Evolutionary conservation across 257 asterid genomes (phyloP).

Genomic region (Plantago elongata): DNA sequence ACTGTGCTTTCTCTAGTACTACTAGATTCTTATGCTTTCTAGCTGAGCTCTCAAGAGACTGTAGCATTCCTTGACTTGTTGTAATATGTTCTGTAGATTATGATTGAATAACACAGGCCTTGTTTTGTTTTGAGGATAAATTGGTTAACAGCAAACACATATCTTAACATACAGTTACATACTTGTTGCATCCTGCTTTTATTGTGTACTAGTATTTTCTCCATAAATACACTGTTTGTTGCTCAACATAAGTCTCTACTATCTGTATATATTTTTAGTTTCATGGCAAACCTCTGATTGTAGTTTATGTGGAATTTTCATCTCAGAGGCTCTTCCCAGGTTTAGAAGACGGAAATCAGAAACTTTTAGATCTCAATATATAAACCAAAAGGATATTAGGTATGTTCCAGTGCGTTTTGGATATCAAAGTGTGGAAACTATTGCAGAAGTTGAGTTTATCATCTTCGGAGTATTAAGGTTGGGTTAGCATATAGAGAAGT

Average conservation of each 20-base stretch:
- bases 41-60: too few species aligned
- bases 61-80: too few species aligned
- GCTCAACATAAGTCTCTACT: background rate
- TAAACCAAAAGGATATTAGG: constrained; percentile 77
- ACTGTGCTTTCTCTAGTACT: too few species aligned
- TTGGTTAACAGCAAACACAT: too few species aligned
- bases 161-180: too few species aligned
- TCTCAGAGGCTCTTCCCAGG: constrained; percentile 57
- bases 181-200: background rate
- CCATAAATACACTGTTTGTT: background rate
- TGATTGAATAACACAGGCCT: too few species aligned
- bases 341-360: constrained; percentile 86
- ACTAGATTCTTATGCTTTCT: too few species aligned
- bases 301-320: constrained; percentile 15
- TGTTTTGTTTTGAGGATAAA: too few species aligned
- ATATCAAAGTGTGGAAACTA: constrained; percentile 1
- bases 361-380: constrained; percentile 86
- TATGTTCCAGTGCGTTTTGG: constrained; percentile 23
- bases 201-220: background rate
- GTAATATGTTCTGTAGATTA: too few species aligned
- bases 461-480: constrained; percentile 10
- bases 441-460: background rate
- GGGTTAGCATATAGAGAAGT: constrained; percentile 2
- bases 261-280: constrained; percentile 4
- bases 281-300: constrained; percentile 14